Conservation (phyloP, 2,329 filamentous ascomycete genomes). For the Cladosporium colombiae region DNA sequence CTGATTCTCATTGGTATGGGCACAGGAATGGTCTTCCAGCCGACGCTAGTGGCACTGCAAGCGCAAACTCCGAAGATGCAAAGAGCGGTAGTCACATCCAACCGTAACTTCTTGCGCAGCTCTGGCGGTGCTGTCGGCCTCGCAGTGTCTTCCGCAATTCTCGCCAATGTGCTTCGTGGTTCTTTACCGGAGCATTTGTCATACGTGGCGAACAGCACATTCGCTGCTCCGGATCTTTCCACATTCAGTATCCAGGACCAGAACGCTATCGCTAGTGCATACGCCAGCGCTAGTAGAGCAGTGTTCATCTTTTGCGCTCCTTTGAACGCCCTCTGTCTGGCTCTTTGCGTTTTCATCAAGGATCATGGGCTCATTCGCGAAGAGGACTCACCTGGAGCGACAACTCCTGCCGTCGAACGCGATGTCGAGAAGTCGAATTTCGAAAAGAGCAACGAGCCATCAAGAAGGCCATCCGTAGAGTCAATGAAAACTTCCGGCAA, state of each 20-base stretch:
- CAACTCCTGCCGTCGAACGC: not conserved
- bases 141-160: slow-evolving; percentile 71
- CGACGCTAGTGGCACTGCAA: slow-evolving; percentile 68
- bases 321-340: slow-evolving; percentile 53
- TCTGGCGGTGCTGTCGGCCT: slow-evolving; percentile 63
- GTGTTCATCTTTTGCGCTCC: slow-evolving; percentile 61
- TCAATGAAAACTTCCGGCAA: not conserved
- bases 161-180: slow-evolving; percentile 37
- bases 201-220: slow-evolving; percentile 44
- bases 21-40: slow-evolving; percentile 68
- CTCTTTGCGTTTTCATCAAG: slow-evolving; percentile 53
- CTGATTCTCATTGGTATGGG: slow-evolving; percentile 64
- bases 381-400: slow-evolving; percentile 25
- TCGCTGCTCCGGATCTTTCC: slow-evolving; percentile 38
- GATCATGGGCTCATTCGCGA: slow-evolving; percentile 31
- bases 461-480: slow-evolving; percentile 2
- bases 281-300: slow-evolving; percentile 54
- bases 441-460: slow-evolving; percentile 2
- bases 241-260: slow-evolving; percentile 39
- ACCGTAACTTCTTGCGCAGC: slow-evolving; percentile 73
- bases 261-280: slow-evolving; percentile 50
- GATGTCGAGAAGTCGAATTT: not conserved
- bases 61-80: slow-evolving; percentile 59
- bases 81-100: slow-evolving; percentile 64
- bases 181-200: slow-evolving; percentile 43